Conservation (phyloP, 352 stramenopile genomes). For the Plasmopara muralis region DNA sequence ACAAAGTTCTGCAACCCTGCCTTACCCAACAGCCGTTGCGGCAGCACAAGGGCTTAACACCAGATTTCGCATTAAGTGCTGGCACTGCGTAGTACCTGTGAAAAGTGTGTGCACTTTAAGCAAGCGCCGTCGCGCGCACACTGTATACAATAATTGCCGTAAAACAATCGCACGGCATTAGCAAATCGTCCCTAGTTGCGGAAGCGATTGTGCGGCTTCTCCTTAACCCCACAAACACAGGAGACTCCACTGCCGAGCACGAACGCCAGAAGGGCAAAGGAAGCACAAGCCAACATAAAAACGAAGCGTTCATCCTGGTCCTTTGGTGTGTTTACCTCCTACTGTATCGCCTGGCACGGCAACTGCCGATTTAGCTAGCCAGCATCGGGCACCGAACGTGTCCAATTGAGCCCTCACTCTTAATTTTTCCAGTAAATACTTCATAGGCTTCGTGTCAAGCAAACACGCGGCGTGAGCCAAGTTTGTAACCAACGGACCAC, state of each 20-base stretch:
- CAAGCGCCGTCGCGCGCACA: slow-evolving; percentile 11
- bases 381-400: slow-evolving; percentile 7
- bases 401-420: slow-evolving; percentile 30
- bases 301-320: slow-evolving; percentile 25
- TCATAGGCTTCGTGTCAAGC: slow-evolving; percentile 5
- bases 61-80: neutral
- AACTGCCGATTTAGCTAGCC: slow-evolving; percentile 21
- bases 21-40: slow-evolving; percentile 11
- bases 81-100: slow-evolving; percentile 10
- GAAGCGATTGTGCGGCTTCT: slow-evolving; percentile 27
- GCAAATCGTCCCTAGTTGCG: slow-evolving; percentile 21
- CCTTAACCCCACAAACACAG: slow-evolving; percentile 23
- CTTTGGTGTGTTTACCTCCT: slow-evolving; percentile 1
- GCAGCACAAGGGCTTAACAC: too few species aligned
- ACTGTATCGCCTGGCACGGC: slow-evolving; percentile 27
- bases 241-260: slow-evolving; percentile 22
- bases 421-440: slow-evolving; percentile 30
- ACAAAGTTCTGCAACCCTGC: slow-evolving; percentile 23
- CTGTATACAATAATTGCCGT: neutral
- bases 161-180: slow-evolving; percentile 25
- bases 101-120: slow-evolving; percentile 5
- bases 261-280: slow-evolving; percentile 36
- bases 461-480: slow-evolving; percentile 2
- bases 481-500: slow-evolving; percentile 2
- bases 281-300: slow-evolving; percentile 26